phyloP scores from a whole-genome alignment of 1,139 yeast genomes.

The Kluyveromyces marxianus region DNA sequence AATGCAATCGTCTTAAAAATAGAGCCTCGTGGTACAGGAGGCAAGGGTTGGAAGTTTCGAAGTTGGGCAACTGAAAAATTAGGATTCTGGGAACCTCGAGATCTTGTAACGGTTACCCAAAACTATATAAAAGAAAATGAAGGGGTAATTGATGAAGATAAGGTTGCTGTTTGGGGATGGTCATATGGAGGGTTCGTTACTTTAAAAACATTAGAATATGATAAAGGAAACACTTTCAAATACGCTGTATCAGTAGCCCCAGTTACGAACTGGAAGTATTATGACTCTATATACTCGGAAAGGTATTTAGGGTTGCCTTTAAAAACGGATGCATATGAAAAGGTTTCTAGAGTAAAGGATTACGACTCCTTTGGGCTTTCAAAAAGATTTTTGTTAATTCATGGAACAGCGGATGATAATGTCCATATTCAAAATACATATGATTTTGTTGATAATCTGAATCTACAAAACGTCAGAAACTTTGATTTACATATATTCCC shows the following conservation, averaged over 20 bases:
- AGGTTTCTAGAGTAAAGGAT: constrained; percentile 42
- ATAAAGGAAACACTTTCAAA: constrained; percentile 57
- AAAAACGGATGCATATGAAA: constrained; percentile 43
- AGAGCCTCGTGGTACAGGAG: constrained; percentile 95
- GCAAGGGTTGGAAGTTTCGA: constrained; percentile 71
- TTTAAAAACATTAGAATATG: constrained; percentile 65
- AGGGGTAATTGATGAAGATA: constrained; percentile 48
- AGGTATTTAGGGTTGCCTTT: constrained; percentile 73
- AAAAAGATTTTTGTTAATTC: constrained; percentile 71
- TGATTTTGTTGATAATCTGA: constrained; percentile 63
- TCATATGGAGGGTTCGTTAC: constrained; percentile 82
- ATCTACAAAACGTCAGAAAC: constrained; percentile 57
- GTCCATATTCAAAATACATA: constrained; percentile 88
- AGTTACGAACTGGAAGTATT: constrained; percentile 73
- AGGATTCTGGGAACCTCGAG: constrained; percentile 86
- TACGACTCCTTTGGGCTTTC: constrained; percentile 41
- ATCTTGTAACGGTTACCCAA: constrained; percentile 59
- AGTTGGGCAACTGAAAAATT: constrained; percentile 60
- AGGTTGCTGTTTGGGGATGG: constrained; percentile 96
- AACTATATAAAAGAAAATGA: constrained; percentile 47
- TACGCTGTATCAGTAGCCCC: constrained; percentile 90
- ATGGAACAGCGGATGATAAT: constrained; percentile 96
- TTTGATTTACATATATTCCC: constrained; percentile 90
- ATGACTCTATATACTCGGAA: constrained; percentile 84
- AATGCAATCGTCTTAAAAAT: constrained; percentile 73